phyloP scores from a whole-genome alignment of 495 filamentous ascomycete genomes.

The Oidiodendron maius region DNA sequence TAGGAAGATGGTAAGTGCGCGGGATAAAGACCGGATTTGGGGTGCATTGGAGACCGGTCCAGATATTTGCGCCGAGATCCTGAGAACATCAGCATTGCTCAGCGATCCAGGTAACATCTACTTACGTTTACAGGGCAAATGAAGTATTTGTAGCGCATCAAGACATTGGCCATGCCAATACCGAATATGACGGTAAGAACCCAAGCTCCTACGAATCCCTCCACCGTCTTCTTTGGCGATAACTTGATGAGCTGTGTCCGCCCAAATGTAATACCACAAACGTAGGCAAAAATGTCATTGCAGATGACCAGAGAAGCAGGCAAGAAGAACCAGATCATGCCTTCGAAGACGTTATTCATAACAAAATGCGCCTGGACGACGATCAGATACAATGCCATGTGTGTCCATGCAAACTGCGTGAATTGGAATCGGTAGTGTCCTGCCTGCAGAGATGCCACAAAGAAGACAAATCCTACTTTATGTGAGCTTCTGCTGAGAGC shows the following conservation, averaged over 20 bases:
- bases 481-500: conserved; percentile 17
- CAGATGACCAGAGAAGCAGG: conserved; percentile 93
- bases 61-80: conserved; percentile 89
- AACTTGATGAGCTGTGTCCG: conserved; percentile 96
- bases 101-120: background rate
- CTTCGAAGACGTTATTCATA: conserved; percentile 99
- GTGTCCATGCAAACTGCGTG: conserved; percentile 98
- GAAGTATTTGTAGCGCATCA: conserved; percentile 95
- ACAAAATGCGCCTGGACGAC: conserved; percentile 98
- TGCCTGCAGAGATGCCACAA: conserved; percentile 91
- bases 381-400: conserved; percentile 97
- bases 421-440: conserved; percentile 98
- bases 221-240: conserved; percentile 98
- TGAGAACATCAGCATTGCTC: conserved; percentile 8
- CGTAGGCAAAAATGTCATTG: conserved; percentile 98
- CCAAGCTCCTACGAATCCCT: conserved; percentile 97
- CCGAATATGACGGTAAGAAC: conserved; percentile 87
- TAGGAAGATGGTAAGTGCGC: conserved; percentile 73
- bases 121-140: conserved; percentile 89
- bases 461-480: conserved; percentile 87
- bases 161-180: conserved; percentile 72
- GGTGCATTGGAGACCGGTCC: conserved; percentile 82
- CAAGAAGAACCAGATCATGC: conserved; percentile 99
- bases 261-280: conserved; percentile 95
- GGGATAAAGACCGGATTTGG: conserved; percentile 91